phyloP scores from a whole-genome alignment of 1,139 yeast species.

The Saccharomyces pastorianus region DNA sequence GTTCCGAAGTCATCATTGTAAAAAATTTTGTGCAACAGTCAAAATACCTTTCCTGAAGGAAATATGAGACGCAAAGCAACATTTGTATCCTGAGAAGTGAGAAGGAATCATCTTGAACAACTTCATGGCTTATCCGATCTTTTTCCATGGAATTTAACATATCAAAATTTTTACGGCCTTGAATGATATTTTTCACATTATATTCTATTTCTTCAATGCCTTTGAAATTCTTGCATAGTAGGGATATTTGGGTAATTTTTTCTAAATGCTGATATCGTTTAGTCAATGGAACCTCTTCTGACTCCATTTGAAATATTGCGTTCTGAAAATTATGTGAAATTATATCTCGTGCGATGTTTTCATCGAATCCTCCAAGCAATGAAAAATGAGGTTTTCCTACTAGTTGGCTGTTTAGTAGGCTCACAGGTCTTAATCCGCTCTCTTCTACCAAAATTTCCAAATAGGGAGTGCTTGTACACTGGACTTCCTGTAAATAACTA shows the following conservation, averaged over 20 bases:
- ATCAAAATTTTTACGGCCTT: neutral
- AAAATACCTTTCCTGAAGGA: slow-evolving; percentile 20
- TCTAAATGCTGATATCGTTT: slow-evolving; percentile 15
- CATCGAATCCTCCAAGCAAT: neutral
- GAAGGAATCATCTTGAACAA: slow-evolving; percentile 7
- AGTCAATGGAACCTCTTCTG: slow-evolving; percentile 2
- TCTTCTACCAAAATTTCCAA: slow-evolving; percentile 8
- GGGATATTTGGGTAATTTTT: slow-evolving; percentile 11
- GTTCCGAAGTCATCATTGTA: slow-evolving; percentile 14
- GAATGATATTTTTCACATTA: slow-evolving; percentile 10
- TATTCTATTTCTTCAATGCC: slow-evolving; percentile 22
- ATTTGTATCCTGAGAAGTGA: slow-evolving; percentile 15
- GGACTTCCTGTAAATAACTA: slow-evolving; percentile 8
- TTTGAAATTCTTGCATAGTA: slow-evolving; percentile 17
- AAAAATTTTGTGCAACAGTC: slow-evolving; percentile 20
- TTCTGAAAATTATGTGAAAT: slow-evolving; percentile 18
- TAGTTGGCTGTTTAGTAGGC: neutral
- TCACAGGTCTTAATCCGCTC: slow-evolving; percentile 5
- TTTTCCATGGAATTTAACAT: neutral
- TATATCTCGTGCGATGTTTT: slow-evolving; percentile 6
- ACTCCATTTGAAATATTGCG: slow-evolving; percentile 17
- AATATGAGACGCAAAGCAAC: slow-evolving; percentile 16
- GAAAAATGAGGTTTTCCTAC: neutral
- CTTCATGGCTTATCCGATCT: neutral
- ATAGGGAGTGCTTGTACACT: slow-evolving; percentile 14